Conservation (phyloP, 2,329 filamentous ascomycete genomes). For the Elsinoe necatrix region DNA sequence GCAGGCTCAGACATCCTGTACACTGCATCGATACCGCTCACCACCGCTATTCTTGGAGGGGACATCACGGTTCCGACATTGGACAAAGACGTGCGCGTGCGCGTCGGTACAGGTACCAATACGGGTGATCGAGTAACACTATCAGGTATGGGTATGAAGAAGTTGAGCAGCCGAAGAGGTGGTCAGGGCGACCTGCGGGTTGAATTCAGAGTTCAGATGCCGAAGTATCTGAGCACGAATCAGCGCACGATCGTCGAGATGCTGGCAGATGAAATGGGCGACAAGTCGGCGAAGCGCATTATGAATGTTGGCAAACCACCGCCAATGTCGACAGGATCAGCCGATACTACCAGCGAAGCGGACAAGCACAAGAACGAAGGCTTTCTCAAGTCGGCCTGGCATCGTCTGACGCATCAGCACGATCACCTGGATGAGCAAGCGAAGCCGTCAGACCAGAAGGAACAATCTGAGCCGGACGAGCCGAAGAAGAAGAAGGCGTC, state of each 20-base stretch:
- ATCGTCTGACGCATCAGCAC: constrained; percentile 73
- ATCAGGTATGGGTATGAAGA: constrained; percentile 87
- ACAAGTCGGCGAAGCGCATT: constrained; percentile 81
- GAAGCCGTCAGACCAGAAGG: constrained; percentile 18
- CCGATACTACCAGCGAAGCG: constrained; percentile 18
- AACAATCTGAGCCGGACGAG: constrained; percentile 24
- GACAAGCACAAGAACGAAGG: constrained; percentile 69
- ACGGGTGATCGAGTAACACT: constrained; percentile 89
- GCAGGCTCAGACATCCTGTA: constrained; percentile 85
- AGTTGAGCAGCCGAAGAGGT: constrained; percentile 57
- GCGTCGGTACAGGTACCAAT: constrained; percentile 81
- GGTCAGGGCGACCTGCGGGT: constrained; percentile 76
- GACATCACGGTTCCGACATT: constrained; percentile 85
- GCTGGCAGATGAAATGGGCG: constrained; percentile 90
- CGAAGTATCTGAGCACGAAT: constrained; percentile 84
- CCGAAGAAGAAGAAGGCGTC: constrained; percentile 30
- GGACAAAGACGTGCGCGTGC: constrained; percentile 82
- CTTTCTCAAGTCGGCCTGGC: constrained; percentile 89
- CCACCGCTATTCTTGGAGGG: constrained; percentile 84
- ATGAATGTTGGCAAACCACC: constrained; percentile 67
- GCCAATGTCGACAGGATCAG: constrained; percentile 10
- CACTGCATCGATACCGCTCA: constrained; percentile 83
- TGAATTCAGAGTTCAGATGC: constrained; percentile 92
- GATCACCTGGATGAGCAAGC: constrained; percentile 22
- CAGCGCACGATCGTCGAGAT: constrained; percentile 91